Conservation (phyloP, 1,284 basidiomycete genomes). For the Sanghuangporus sanghuang region DNA sequence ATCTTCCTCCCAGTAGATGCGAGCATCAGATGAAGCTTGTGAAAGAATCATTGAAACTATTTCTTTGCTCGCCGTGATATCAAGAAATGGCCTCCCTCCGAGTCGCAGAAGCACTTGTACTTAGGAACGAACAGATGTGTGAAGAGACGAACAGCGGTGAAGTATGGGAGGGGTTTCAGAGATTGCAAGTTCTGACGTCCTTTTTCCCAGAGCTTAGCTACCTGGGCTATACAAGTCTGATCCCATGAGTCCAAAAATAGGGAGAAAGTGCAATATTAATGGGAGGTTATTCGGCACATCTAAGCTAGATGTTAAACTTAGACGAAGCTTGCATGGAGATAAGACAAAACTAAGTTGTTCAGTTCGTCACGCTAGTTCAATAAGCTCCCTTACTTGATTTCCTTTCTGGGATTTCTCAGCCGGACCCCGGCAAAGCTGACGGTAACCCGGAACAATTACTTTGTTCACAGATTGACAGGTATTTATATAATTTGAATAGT, state of each 20-base stretch:
- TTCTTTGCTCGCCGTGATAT: neutral
- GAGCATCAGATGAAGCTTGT: neutral
- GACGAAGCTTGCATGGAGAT: too few species aligned
- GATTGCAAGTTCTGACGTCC: too few species aligned
- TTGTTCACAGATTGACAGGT: too few species aligned
- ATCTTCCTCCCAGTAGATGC: neutral
- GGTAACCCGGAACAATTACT: neutral
- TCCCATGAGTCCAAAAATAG: too few species aligned
- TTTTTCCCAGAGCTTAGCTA: too few species aligned
- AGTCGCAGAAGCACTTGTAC: neutral
- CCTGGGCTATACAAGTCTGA: too few species aligned
- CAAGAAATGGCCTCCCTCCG: neutral
- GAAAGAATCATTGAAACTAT: neutral
- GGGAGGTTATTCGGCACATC: too few species aligned
- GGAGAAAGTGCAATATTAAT: too few species aligned
- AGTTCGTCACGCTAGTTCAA: too few species aligned
- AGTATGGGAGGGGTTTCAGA: neutral
- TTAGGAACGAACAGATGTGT: slow-evolving; percentile 5
- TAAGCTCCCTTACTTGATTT: neutral
- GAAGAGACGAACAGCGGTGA: neutral
- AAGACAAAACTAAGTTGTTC: too few species aligned
- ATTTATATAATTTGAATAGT: too few species aligned
- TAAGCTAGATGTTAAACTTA: too few species aligned
- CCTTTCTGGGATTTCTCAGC: neutral
- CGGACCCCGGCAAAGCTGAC: neutral